Percentiles rank a stretch among this genome's conserved stretches.
Conservation (phyloP, 768 basidiomycete genomes). For the Hericium rajendrae region DNA sequence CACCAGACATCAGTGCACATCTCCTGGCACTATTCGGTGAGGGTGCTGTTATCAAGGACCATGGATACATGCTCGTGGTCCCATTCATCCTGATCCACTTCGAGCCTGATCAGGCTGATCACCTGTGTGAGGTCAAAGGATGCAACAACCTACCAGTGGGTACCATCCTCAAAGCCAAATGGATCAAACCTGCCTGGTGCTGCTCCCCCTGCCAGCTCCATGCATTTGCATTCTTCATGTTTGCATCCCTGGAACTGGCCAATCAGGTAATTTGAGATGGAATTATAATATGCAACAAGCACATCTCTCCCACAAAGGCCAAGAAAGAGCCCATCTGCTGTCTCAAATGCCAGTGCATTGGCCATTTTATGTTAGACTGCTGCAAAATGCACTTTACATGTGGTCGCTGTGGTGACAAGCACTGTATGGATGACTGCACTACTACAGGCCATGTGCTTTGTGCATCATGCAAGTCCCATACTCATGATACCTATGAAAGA, state of each 20-base stretch:
- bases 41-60: too few relatives aligned
- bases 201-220: too few relatives aligned
- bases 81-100: too few relatives aligned
- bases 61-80: too few relatives aligned
- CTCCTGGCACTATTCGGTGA: too few relatives aligned
- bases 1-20: too few relatives aligned
- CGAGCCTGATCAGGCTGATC: too few relatives aligned
- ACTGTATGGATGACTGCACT: constrained; percentile 10
- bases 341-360: background rate
- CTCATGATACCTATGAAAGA: constrained; percentile 9
- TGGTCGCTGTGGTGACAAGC: constrained; percentile 7
- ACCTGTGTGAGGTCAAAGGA: background rate
- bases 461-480: background rate
- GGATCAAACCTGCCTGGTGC: background rate
- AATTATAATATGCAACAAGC: background rate
- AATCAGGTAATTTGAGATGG: background rate
- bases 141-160: background rate
- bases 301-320: background rate
- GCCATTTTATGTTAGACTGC: constrained; percentile 5
- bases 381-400: background rate
- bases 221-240: background rate
- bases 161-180: background rate
- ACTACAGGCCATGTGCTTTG: background rate
- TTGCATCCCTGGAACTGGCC: background rate
- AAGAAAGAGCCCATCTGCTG: background rate